Percentiles rank a stretch among this genome's conserved stretches.
These are phyloP conservation scores for Vigna reflexopilosa DNA, from an alignment of 306 rosid species.

Conservation along the genomic window DNA sequence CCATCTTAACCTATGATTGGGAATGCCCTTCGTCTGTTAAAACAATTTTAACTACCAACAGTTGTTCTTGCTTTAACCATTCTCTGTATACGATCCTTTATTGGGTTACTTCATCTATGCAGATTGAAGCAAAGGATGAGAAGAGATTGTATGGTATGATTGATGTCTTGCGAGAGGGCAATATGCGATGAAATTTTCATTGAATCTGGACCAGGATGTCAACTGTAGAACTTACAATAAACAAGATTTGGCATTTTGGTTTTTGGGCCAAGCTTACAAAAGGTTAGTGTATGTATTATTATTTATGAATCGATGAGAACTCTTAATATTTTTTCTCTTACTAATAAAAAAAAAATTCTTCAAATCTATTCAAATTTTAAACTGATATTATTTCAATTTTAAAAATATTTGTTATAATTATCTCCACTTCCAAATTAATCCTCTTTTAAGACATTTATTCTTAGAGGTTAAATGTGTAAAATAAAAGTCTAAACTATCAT, in stretches of 20 bases:
- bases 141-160: conserved; percentile 77
- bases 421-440: too few relatives aligned
- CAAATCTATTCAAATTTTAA: too few relatives aligned
- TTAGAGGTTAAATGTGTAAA: too few relatives aligned
- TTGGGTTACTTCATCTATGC: conserved; percentile 44
- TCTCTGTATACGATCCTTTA: conserved; percentile 12
- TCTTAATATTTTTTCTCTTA: too few relatives aligned
- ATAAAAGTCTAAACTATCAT: too few relatives aligned
- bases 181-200: conserved; percentile 61
- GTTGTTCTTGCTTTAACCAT: neutral
- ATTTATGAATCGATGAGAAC: conserved; percentile 3
- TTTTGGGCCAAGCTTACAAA: conserved; percentile 16
- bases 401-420: too few relatives aligned
- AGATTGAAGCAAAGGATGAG: conserved; percentile 66
- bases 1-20: neutral
- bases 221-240: conserved; percentile 15
- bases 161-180: conserved; percentile 85
- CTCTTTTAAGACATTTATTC: too few relatives aligned
- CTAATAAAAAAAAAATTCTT: too few relatives aligned
- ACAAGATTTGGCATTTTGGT: conserved; percentile 23
- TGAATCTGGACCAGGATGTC: conserved; percentile 24
- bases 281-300: conserved; percentile 11
- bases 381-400: too few relatives aligned
- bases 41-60: neutral
- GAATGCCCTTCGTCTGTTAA: neutral